A percentile compares a stretch with the other conserved stretches of the same genome.
Evolutionary conservation across 805 yeast species (phyloP).

Genomic region (Clavispora carvajalis): DNA sequence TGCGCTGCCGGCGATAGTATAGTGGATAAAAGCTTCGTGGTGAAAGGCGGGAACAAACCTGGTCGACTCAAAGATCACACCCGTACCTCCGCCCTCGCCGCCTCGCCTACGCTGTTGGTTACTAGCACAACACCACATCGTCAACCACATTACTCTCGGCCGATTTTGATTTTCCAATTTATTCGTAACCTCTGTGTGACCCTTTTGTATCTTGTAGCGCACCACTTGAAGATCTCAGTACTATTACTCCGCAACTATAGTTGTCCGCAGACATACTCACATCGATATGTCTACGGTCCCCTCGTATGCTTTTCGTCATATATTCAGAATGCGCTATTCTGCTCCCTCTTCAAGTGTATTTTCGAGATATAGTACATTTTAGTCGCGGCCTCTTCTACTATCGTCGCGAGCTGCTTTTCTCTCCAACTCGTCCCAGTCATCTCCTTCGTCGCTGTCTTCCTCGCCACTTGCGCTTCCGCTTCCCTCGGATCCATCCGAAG

Average conservation of each 20-base stretch:
- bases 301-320: too few relatives aligned
- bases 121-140: too few relatives aligned
- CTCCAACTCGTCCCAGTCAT: conserved; percentile 61
- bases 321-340: too few relatives aligned
- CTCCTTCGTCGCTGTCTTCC: conserved; percentile 35
- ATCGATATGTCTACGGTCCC: too few relatives aligned
- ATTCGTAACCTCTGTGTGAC: too few relatives aligned
- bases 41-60: background rate
- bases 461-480: conserved; percentile 32
- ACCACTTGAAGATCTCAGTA: too few relatives aligned
- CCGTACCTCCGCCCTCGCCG: background rate
- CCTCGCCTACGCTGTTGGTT: too few relatives aligned
- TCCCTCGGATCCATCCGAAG: conserved; percentile 29
- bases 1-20: background rate
- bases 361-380: conserved; percentile 1
- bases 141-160: too few relatives aligned
- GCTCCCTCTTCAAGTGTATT: background rate
- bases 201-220: too few relatives aligned
- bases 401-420: conserved; percentile 50
- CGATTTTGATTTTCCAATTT: too few relatives aligned
- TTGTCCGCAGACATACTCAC: too few relatives aligned
- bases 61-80: background rate
- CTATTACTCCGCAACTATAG: too few relatives aligned
- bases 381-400: conserved; percentile 18
- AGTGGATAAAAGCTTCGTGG: background rate